phyloP scores from a whole-genome alignment of 208 protist genomes.

The Leishmania braziliensis region DNA sequence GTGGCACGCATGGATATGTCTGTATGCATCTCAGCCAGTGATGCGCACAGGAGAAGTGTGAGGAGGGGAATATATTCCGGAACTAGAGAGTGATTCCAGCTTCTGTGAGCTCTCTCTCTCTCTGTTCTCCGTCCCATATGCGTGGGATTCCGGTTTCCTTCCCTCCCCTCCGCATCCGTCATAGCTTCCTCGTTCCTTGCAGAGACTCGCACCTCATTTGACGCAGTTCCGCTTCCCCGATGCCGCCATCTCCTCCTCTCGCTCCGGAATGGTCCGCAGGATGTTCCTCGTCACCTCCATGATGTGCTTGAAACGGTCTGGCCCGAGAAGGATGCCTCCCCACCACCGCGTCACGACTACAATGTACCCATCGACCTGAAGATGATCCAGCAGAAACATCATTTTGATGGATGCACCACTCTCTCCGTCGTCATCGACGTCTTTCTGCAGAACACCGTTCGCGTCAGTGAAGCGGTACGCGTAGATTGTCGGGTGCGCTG shows the following conservation, averaged over 20 bases:
- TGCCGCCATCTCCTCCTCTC: conserved; percentile 30
- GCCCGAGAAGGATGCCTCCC: conserved; percentile 94
- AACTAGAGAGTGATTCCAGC: background rate
- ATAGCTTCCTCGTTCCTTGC: no score
- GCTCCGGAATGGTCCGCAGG: conserved; percentile 67
- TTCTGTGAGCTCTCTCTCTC: background rate
- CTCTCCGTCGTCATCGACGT: conserved; percentile 96
- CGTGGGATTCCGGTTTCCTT: background rate
- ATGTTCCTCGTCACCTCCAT: conserved; percentile 83
- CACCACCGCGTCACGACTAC: conserved; percentile 96
- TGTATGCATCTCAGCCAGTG: background rate
- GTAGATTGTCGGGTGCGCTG: conserved; percentile 92
- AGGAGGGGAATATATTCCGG: background rate
- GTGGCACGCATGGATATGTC: background rate
- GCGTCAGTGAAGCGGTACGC: conserved; percentile 91
- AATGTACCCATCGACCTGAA: conserved; percentile 81
- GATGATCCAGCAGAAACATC: conserved; percentile 86
- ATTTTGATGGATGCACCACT: conserved; percentile 80
- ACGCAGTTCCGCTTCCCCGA: background rate
- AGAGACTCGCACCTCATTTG: background rate
- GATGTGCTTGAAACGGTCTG: conserved; percentile 95
- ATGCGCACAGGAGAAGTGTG: background rate
- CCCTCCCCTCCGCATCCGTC: background rate
- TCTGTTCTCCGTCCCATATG: background rate
- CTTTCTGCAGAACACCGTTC: conserved; percentile 68